A percentile compares a stretch with the other conserved stretches of the same genome.
Evolutionary conservation across 2,329 filamentous ascomycete genomes (phyloP).

Genomic region (Talaromyces albobiverticillius): DNA sequence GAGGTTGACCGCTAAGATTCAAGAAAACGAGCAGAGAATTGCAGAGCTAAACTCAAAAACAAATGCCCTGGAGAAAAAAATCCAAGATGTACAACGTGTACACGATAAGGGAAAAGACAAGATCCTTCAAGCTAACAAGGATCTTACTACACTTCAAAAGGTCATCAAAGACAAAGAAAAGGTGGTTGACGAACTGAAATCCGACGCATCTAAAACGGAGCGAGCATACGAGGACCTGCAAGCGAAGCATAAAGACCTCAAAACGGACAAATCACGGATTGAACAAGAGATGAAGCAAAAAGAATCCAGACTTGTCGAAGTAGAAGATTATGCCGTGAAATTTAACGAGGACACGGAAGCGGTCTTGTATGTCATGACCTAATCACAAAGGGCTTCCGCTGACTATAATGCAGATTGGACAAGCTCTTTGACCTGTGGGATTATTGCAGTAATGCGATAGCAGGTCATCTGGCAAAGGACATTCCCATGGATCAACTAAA

Average conservation of each 20-base stretch:
- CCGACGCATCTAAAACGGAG: not conserved
- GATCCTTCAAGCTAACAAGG: not conserved
- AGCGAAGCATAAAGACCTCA: not conserved
- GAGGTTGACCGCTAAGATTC: not conserved
- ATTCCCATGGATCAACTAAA: not conserved
- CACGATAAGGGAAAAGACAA: slow-evolving; percentile 2
- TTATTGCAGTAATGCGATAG: not conserved
- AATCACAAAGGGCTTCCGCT: not conserved
- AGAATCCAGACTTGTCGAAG: not conserved
- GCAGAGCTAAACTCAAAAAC: not conserved
- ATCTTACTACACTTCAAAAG: not conserved
- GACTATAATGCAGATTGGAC: not conserved
- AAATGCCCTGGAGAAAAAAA: not conserved
- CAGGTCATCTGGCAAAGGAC: not conserved
- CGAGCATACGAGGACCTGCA: not conserved
- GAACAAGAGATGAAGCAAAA: not conserved
- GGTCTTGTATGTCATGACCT: not conserved
- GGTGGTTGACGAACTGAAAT: slow-evolving; percentile 1
- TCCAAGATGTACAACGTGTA: not conserved
- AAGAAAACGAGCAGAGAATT: not conserved
- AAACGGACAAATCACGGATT: not conserved
- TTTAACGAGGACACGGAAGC: not conserved
- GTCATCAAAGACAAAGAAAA: slow-evolving; percentile 1
- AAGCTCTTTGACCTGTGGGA: slow-evolving; percentile 1
- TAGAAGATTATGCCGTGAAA: not conserved